A percentile compares a stretch with the other conserved stretches of the same genome.
phyloP scores from a whole-genome alignment of 83 land plant genomes.

The Picea mariana region DNA sequence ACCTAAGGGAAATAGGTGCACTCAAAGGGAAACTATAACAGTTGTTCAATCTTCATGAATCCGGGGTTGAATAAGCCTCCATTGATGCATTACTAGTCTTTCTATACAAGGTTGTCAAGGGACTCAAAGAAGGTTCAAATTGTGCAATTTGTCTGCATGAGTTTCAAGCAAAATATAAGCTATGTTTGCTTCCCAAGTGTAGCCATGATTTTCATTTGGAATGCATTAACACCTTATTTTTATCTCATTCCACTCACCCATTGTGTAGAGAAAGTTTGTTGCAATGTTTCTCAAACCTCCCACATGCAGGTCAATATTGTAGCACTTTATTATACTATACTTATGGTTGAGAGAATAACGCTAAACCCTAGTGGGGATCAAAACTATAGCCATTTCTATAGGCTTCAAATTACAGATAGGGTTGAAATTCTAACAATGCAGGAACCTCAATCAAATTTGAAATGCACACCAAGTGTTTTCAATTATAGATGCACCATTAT shows the following conservation, averaged over 20 bases:
- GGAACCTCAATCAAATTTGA: too few species aligned
- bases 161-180: slow-evolving; percentile 47
- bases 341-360: too few species aligned
- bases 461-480: too few species aligned
- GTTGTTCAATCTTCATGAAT: slow-evolving; percentile 68
- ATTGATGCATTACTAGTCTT: slow-evolving; percentile 23
- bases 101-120: slow-evolving; percentile 39
- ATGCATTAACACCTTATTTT: slow-evolving; percentile 58
- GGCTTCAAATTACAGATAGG: too few species aligned
- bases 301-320: too few species aligned
- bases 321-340: too few species aligned
- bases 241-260: slow-evolving; percentile 60
- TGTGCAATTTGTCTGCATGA: slow-evolving; percentile 69
- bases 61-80: slow-evolving; percentile 61
- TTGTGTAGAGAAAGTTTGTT: slow-evolving; percentile 40
- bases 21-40: slow-evolving; percentile 37
- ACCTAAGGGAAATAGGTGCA: too few species aligned
- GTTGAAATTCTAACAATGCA: too few species aligned
- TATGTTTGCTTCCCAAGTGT: slow-evolving; percentile 27
- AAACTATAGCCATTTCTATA: too few species aligned
- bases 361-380: too few species aligned
- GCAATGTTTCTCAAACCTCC: not conserved
- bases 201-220: slow-evolving; percentile 49
- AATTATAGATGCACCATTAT: too few species aligned
- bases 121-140: slow-evolving; percentile 46